Evolutionary conservation across 78 protist species (phyloP), one percentile per base, ranked within the genome.

Genomic region (Dictyostelium discoideum): DNA sequence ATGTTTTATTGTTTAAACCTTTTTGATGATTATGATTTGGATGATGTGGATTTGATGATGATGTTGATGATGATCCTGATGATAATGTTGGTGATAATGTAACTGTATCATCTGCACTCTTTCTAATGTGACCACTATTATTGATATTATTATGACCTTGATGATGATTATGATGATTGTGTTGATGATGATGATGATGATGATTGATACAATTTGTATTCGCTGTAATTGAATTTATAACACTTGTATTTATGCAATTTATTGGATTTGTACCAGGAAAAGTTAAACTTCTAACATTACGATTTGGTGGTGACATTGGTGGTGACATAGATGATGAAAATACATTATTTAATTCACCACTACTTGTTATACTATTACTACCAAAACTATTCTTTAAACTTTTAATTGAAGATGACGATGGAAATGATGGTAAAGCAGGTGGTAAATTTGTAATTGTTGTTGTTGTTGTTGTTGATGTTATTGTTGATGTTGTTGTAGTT

Each of bases 41-140:
- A 76, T 78, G 65, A 60, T 54, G 93, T 87, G 40, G 84, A 22
- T 24, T 46, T 42, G 65, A 78, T 54, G 93, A 78, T 54, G 84
- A 22, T 24, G 76, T 39, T 32, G 73, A 37, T 39, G 73, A 63
- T 26, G 74, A 63, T 39, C 44, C n/a, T 39, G n/a, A 79, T 37
- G 85, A 24, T 37, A 29, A 73, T 46, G 92, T n/a, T 67, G 86
- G n/a, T 10, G 86, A n/a, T 32, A 57, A 24, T 32, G 86, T 60
- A 13, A 77, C 39, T 9, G 81, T 74, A 26, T 83, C 69, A 50
- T 83, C 86, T 3, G 46, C 67, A 60, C 46, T 72, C 44, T 54
- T 39, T 37, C 87, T 44, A 57, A 60, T 39, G 14, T 50, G 46
- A 72, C 37, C 4, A 65, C 24, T 26, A 65, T 65, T 65, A 24